These are phyloP conservation scores for Asterophora lycoperdoides DNA, from an alignment of 768 basidiomycete species.

Conservation along the genomic window DNA sequence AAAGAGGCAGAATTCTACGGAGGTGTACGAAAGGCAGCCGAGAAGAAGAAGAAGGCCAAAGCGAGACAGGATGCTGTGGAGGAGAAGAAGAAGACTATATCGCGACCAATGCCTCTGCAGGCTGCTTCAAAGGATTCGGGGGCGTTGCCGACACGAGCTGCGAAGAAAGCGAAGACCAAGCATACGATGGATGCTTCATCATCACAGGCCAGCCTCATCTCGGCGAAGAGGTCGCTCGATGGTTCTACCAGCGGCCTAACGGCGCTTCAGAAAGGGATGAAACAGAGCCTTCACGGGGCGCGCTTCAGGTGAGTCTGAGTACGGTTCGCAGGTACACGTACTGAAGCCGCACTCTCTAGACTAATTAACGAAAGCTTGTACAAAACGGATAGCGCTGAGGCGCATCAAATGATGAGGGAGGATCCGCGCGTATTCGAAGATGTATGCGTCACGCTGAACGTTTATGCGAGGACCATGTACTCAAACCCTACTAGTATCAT, in stretches of 20 bases:
- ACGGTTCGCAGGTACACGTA: background rate
- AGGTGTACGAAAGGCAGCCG: constrained; percentile 12
- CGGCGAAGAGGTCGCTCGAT: constrained; percentile 1
- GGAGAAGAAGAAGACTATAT: constrained; percentile 20
- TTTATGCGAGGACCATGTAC: background rate
- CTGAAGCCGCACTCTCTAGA: constrained; percentile 32
- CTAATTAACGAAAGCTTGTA: constrained; percentile 93
- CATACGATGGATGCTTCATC: constrained; percentile 2
- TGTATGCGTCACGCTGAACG: constrained; percentile 38
- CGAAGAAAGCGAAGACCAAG: constrained; percentile 13
- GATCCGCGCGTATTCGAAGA: constrained; percentile 82
- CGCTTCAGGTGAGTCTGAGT: constrained; percentile 64
- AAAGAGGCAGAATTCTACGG: constrained; percentile 15
- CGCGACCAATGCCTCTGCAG: constrained; percentile 15
- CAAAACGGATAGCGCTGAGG: constrained; percentile 74
- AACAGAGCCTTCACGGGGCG: constrained; percentile 78
- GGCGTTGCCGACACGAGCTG: background rate
- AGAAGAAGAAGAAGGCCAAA: constrained; percentile 18
- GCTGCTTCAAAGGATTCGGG: background rate
- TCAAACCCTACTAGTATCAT: constrained; percentile 68
- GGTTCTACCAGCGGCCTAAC: constrained; percentile 43
- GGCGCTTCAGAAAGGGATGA: constrained; percentile 72
- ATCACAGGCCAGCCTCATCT: background rate
- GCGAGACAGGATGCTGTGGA: constrained; percentile 12
- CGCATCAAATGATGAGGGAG: constrained; percentile 76